phyloP scores from a whole-genome alignment of 2,329 filamentous ascomycete species.

The Huntiella decipiens region DNA sequence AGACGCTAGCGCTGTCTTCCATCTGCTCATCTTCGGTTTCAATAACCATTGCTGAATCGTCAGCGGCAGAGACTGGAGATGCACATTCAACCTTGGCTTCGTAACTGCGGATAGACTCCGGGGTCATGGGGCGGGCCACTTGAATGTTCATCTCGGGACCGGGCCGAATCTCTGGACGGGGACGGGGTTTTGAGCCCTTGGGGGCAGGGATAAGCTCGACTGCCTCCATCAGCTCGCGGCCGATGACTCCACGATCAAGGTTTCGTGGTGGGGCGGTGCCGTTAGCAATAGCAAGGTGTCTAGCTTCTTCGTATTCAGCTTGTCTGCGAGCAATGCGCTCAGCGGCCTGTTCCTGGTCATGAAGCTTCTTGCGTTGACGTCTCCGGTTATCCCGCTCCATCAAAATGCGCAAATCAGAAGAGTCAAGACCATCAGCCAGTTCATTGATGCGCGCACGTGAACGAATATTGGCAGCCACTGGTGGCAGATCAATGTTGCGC shows the following conservation, averaged over 20 bases:
- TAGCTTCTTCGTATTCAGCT: conserved; percentile 4
- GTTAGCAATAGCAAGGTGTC: conserved; percentile 2
- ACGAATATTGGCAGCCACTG: conserved; percentile 44
- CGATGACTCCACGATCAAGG: conserved; percentile 11
- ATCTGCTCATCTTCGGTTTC: neutral
- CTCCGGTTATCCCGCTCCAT: conserved; percentile 78
- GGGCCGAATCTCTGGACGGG: neutral
- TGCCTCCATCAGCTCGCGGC: conserved; percentile 12
- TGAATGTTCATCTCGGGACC: neutral
- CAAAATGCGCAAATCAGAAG: conserved; percentile 65
- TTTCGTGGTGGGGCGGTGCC: conserved; percentile 2
- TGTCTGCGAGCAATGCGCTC: conserved; percentile 17
- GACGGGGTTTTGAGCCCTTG: neutral
- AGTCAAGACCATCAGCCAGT: conserved; percentile 70
- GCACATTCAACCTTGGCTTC: neutral
- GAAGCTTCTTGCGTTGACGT: conserved; percentile 51
- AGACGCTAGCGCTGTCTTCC: neutral
- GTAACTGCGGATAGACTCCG: conserved; percentile 1
- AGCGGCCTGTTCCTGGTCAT: conserved; percentile 48
- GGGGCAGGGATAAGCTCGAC: conserved; percentile 6
- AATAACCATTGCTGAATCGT: neutral
- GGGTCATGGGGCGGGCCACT: conserved; percentile 3
- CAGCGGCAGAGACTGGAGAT: neutral
- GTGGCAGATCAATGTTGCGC: conserved; percentile 28
- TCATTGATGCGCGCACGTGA: conserved; percentile 45